Conservation (phyloP, 202 grass and related monocot genomes). For the Schoenoplectus tabernaemontani region DNA sequence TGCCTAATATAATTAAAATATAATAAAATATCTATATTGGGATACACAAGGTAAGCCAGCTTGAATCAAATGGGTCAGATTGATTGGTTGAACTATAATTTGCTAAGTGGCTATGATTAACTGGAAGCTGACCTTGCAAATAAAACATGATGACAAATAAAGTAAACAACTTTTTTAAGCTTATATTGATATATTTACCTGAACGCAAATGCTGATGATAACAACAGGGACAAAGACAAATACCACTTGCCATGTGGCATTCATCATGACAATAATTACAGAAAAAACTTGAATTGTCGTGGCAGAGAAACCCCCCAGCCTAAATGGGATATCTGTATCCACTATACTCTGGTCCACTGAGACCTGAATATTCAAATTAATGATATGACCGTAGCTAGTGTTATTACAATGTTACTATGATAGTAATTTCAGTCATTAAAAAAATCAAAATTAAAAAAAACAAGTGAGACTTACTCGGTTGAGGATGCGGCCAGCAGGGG, state of each 20-base stretch:
- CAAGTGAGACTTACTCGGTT: conserved; percentile 58
- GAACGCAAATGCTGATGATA: conserved; percentile 87
- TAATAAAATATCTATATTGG: neutral
- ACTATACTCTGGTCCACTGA: conserved; percentile 99
- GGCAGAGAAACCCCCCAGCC: conserved; percentile 90
- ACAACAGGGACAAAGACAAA: conserved; percentile 90
- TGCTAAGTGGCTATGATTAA: neutral
- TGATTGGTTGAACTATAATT: conserved; percentile 1
- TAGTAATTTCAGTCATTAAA: neutral
- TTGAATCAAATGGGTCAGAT: neutral
- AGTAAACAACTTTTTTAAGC: neutral
- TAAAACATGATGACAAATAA: neutral
- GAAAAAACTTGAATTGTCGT: conserved; percentile 97
- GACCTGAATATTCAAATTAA: conserved; percentile 55
- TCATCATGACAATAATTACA: conserved; percentile 94
- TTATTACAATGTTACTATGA: neutral
- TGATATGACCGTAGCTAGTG: neutral
- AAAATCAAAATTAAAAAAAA: neutral
- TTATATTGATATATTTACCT: conserved; percentile 50
- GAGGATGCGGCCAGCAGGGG: conserved; percentile 83
- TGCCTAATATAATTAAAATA: neutral
- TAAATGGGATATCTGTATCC: conserved; percentile 95
- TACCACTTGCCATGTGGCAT: conserved; percentile 95
- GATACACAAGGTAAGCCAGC: neutral
- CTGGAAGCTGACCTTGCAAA: neutral